phyloP scores from a whole-genome alignment of 2,329 filamentous ascomycete species.

The Scedosporium minutisporum region DNA sequence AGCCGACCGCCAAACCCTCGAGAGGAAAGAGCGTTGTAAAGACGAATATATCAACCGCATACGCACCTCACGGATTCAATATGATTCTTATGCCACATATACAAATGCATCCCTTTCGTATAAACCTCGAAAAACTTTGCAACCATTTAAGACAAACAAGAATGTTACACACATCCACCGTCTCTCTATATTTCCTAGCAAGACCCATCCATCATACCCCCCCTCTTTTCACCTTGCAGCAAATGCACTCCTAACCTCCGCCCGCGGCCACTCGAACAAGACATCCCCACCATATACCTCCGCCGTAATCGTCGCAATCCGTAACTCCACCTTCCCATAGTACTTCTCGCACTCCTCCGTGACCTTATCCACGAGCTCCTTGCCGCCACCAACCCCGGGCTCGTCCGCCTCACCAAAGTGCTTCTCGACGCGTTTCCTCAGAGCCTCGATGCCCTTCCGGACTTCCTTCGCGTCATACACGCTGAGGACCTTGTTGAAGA shows the following conservation, averaged over 20 bases:
- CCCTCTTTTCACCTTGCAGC: neutral
- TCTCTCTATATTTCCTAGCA: too few relatives aligned
- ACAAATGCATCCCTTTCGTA: too few relatives aligned
- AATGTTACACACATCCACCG: too few relatives aligned
- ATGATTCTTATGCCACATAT: too few relatives aligned
- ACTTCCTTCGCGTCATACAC: conserved; percentile 77
- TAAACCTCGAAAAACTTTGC: too few relatives aligned
- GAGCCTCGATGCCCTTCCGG: conserved; percentile 76
- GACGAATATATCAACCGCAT: too few relatives aligned
- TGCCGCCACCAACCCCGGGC: conserved; percentile 63
- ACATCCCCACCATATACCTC: conserved; percentile 57
- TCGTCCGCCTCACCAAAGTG: conserved; percentile 91
- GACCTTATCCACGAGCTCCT: conserved; percentile 48
- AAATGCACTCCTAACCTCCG: conserved; percentile 53
- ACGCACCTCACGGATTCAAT: too few relatives aligned
- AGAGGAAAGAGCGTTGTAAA: too few relatives aligned
- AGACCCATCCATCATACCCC: too few relatives aligned
- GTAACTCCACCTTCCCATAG: conserved; percentile 51
- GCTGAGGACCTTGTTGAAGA: conserved; percentile 78
- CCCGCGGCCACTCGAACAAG: conserved; percentile 55
- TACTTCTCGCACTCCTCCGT: conserved; percentile 52
- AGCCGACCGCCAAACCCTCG: too few relatives aligned
- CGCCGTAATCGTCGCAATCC: conserved; percentile 49
- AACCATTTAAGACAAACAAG: too few relatives aligned
- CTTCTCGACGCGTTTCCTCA: conserved; percentile 90